Percentiles rank a stretch among this genome's conserved stretches.
phyloP scores from a whole-genome alignment of 1,139 yeast species.

The Suhomyces ambrosiae region DNA sequence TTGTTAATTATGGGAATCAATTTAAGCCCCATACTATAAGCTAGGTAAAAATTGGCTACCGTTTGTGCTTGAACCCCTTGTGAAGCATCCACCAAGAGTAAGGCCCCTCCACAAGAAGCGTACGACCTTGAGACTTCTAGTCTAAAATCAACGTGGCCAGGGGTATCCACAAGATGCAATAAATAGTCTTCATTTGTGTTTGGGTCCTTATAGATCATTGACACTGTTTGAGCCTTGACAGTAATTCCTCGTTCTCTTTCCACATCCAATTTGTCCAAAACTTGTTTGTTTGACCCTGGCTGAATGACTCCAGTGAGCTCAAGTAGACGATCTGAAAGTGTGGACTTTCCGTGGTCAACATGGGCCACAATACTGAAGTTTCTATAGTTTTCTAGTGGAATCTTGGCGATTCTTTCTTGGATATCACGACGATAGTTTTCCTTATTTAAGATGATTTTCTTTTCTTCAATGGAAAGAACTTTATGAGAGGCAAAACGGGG shows the following conservation, averaged over 20 bases:
- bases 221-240: slow-evolving; percentile 93
- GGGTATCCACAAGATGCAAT: slow-evolving; percentile 91
- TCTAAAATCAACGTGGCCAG: slow-evolving; percentile 96
- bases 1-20: slow-evolving; percentile 90
- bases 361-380: slow-evolving; percentile 96
- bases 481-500: slow-evolving; percentile 8
- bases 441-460: slow-evolving; percentile 29
- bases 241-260: slow-evolving; percentile 75
- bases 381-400: slow-evolving; percentile 81
- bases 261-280: slow-evolving; percentile 69
- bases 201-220: slow-evolving; percentile 81
- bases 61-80: slow-evolving; percentile 99
- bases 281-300: slow-evolving; percentile 79
- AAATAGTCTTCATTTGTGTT: slow-evolving; percentile 64
- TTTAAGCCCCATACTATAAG: slow-evolving; percentile 80
- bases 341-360: slow-evolving; percentile 96
- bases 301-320: slow-evolving; percentile 89
- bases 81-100: slow-evolving; percentile 86
- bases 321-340: slow-evolving; percentile 81
- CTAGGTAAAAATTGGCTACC: slow-evolving; percentile 90
- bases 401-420: slow-evolving; percentile 62
- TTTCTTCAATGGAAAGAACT: slow-evolving; percentile 29
- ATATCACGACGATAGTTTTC: slow-evolving; percentile 36
- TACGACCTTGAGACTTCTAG: slow-evolving; percentile 92
- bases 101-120: slow-evolving; percentile 96